Conservation (phyloP, 1,139 yeast species). For the Sugiyamaella sp. region DNA sequence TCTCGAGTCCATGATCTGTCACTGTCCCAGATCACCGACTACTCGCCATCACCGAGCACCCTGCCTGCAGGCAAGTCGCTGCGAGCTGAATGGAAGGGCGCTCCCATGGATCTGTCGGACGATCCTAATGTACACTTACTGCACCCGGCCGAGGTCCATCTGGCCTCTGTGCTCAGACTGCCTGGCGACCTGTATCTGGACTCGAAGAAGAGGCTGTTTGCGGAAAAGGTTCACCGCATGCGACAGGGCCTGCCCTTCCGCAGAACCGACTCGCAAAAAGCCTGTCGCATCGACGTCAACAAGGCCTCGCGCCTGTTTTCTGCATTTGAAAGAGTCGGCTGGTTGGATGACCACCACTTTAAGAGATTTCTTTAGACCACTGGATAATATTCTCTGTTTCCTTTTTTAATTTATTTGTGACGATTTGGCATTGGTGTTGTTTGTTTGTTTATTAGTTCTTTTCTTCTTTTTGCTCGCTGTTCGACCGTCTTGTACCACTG, state of each 20-base stretch:
- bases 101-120: slow-evolving; percentile 82
- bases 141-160: slow-evolving; percentile 88
- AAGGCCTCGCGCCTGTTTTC: slow-evolving; percentile 92
- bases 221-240: slow-evolving; percentile 81
- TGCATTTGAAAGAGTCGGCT: slow-evolving; percentile 92
- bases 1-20: slow-evolving; percentile 45
- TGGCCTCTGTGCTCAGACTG: slow-evolving; percentile 86
- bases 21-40: slow-evolving; percentile 57
- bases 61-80: slow-evolving; percentile 74
- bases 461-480: not conserved
- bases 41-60: slow-evolving; percentile 66
- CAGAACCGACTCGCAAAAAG: slow-evolving; percentile 97
- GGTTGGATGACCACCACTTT: slow-evolving; percentile 84
- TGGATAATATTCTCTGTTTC: not conserved
- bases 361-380: slow-evolving; percentile 48
- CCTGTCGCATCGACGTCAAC: slow-evolving; percentile 95
- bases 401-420: slow-evolving; percentile 13
- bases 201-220: slow-evolving; percentile 86
- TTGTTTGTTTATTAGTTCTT: not conserved
- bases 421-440: slow-evolving; percentile 14
- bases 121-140: slow-evolving; percentile 74
- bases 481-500: not conserved
- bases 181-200: slow-evolving; percentile 89
- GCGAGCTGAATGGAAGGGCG: slow-evolving; percentile 97
- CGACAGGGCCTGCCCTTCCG: slow-evolving; percentile 81